Conservation (phyloP, 1,139 yeast species). For the Candida sp. region DNA sequence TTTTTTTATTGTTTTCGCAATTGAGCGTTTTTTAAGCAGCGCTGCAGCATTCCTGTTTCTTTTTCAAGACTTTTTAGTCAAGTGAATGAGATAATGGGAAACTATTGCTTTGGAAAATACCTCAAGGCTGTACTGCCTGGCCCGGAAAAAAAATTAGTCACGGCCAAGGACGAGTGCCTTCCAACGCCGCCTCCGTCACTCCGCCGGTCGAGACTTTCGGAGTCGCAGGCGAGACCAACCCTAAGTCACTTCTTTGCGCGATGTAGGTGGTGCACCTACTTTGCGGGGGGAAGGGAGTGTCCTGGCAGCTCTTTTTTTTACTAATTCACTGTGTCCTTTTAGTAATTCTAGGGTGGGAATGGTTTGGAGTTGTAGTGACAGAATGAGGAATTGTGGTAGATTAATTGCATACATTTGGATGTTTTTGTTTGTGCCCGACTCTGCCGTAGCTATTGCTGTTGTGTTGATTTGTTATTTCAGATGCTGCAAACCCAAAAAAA, state of each 20-base stretch:
- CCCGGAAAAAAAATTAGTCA: background rate
- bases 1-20: too few relatives aligned
- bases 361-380: background rate
- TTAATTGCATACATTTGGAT: background rate
- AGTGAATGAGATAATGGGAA: background rate
- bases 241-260: background rate
- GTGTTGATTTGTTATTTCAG: background rate
- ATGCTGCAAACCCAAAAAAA: conserved; percentile 2
- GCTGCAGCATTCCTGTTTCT: too few relatives aligned
- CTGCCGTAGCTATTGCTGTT: background rate
- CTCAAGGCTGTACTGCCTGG: background rate
- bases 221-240: background rate
- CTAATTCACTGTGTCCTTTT: background rate
- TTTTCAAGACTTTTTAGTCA: background rate
- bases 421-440: conserved; percentile 1
- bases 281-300: too few relatives aligned
- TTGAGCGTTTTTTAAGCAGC: too few relatives aligned
- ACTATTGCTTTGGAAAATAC: background rate
- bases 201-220: too few relatives aligned
- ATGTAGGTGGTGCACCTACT: too few relatives aligned
- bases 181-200: background rate
- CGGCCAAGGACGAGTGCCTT: background rate
- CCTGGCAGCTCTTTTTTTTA: background rate
- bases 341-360: background rate
- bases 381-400: background rate